Conservation (phyloP, 23 red algal species). For the Pyropia haitanensis region DNA sequence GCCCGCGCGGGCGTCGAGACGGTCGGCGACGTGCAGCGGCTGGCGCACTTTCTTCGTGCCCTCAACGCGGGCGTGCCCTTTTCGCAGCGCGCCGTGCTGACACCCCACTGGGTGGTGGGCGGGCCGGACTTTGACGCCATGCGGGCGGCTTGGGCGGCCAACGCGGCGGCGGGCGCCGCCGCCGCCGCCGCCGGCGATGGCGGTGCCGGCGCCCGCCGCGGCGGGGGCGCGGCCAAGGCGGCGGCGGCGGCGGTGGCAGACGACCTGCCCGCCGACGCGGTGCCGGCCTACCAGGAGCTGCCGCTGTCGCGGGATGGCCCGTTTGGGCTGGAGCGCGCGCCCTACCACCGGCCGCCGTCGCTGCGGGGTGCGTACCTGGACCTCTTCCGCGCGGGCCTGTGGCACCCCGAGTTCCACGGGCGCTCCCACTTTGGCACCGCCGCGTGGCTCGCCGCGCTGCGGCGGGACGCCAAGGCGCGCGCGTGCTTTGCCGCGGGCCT, state of each 20-base stretch:
- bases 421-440: constrained; percentile 39
- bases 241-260: too few relatives aligned
- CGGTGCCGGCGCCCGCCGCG: too few relatives aligned
- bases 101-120: constrained; percentile 58
- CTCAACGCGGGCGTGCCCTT: constrained; percentile 24
- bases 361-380: constrained; percentile 16
- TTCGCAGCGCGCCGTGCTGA: constrained; percentile 31
- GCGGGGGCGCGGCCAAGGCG: background rate
- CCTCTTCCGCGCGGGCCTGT: constrained; percentile 23
- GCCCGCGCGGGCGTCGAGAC: constrained; percentile 38
- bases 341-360: constrained; percentile 15
- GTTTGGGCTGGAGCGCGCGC: constrained; percentile 16
- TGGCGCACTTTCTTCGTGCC: constrained; percentile 1
- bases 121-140: constrained; percentile 57
- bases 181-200: too few relatives aligned
- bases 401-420: constrained; percentile 74
- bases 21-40: constrained; percentile 11
- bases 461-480: constrained; percentile 9
- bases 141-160: background rate
- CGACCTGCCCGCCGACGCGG: background rate
- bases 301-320: constrained; percentile 6
- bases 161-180: too few relatives aligned
- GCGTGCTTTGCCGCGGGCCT: constrained; percentile 35
- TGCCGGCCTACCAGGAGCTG: constrained; percentile 17
- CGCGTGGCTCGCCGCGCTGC: constrained; percentile 25